Percentiles rank a stretch among this genome's conserved stretches.
Conservation (phyloP, 2,329 filamentous ascomycete genomes). For the Hysterium pulicare region DNA sequence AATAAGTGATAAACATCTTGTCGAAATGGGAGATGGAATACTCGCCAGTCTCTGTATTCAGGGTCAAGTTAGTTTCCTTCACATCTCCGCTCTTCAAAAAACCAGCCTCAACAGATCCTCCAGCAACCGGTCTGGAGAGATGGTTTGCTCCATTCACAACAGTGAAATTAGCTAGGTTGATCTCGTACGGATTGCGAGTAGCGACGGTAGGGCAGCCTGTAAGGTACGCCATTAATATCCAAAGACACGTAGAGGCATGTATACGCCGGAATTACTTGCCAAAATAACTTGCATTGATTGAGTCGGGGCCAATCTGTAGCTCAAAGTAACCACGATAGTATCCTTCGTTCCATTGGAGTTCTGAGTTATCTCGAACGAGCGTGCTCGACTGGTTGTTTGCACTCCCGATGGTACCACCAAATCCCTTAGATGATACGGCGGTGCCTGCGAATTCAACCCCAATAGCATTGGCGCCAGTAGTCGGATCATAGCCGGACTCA, state of each 20-base stretch:
- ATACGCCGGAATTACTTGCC: no score
- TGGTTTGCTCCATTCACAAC: conserved; percentile 59
- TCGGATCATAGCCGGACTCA: conserved; percentile 32
- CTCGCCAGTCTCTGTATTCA: conserved; percentile 14
- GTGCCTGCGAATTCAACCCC: conserved; percentile 57
- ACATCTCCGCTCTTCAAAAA: conserved; percentile 44
- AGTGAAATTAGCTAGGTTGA: conserved; percentile 66
- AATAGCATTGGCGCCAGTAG: conserved; percentile 37
- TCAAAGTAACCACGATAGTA: conserved; percentile 72
- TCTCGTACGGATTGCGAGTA: conserved; percentile 59
- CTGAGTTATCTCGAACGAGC: conserved; percentile 49
- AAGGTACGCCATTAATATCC: background rate
- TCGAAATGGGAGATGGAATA: conserved; percentile 19
- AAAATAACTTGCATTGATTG: conserved; percentile 60
- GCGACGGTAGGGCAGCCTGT: conserved; percentile 52
- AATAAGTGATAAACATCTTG: conserved; percentile 26
- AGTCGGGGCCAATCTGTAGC: conserved; percentile 52
- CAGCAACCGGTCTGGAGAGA: conserved; percentile 47
- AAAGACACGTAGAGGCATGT: no score
- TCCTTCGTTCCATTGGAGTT: conserved; percentile 67
- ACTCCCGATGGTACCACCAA: conserved; percentile 50
- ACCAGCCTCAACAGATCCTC: conserved; percentile 52
- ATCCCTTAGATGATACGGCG: conserved; percentile 59
- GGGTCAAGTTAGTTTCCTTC: conserved; percentile 23
- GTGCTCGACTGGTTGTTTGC: conserved; percentile 41